Base-by-base conservation (phyloP, 306 rosid genomes). In the Oemleria cerasiformis region DNA sequence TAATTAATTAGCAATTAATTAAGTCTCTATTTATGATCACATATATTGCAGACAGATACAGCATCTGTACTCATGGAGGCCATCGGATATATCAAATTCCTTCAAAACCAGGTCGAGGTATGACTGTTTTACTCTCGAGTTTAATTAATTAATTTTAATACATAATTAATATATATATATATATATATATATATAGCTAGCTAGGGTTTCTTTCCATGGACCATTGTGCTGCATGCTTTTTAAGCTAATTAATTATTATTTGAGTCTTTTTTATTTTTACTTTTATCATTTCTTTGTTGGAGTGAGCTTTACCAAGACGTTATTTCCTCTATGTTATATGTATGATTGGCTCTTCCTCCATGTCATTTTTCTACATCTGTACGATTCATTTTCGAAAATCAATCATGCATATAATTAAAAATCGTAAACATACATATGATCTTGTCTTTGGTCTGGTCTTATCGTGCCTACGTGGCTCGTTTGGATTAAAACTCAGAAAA, bases 51-150 rank as follows among this genome's bases (percentile, higher is more conserved):
- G 96, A 90, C 96, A 50, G 96, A 90, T 77, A 91, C 95, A 36
- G 84, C 87, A 38, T 83, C 87, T 21, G 87, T 83, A 20, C 75
- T 83, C 9, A 80, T 83, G 84, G 87, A 83, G 75, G 84, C 87
- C 3, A 77, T 80, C 6, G 81, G 84, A 62, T 83, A 83, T 72
- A 83, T 83, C 65, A 80, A 83, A 66, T 83, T 83, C 78, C 87
- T 92, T 78, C 97, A 92, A 77, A 83, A 65, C 85, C 97, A 92
- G 82, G 94, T 92, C 64, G 98, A 92, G 98, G 98, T 91, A 84
- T 16, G 40, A 12, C 39, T 11, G 39, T 12, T 56, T 56, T 23
- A 30, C 2, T 30, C 36, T 30, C 36, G 36, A 30, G 36, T 30
- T 4, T 30, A 2, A 1, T 1, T n/a, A 7, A 16, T 50, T 51